Evolutionary conservation across 306 rosid genomes (phyloP).

Genomic region (Aeschynomene evenia): DNA sequence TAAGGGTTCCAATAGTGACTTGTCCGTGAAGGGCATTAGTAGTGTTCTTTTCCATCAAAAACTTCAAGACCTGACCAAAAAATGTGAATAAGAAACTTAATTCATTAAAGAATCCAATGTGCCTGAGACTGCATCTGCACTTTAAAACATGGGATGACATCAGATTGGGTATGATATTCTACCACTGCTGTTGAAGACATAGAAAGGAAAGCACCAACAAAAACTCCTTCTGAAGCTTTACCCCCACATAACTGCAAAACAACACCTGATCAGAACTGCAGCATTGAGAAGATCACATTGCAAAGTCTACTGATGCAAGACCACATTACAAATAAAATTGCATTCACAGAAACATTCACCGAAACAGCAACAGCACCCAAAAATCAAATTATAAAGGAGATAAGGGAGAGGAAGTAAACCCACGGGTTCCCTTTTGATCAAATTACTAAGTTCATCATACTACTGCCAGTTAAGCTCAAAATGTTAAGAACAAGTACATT

Average conservation of each 20-base stretch:
- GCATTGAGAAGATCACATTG: slow-evolving; percentile 33
- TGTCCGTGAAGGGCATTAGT: slow-evolving; percentile 87
- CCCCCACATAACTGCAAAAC: slow-evolving; percentile 94
- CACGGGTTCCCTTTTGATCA: background rate
- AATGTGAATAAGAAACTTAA: slow-evolving; percentile 21
- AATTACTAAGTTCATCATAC: slow-evolving; percentile 20
- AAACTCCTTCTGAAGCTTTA: slow-evolving; percentile 88
- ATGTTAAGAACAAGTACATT: slow-evolving; percentile 10
- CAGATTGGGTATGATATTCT: slow-evolving; percentile 31
- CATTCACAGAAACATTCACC: slow-evolving; percentile 8
- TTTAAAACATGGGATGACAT: background rate
- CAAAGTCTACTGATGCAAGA: slow-evolving; percentile 27
- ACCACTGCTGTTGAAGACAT: slow-evolving; percentile 99
- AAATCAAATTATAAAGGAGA: slow-evolving; percentile 15
- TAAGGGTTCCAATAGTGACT: slow-evolving; percentile 89
- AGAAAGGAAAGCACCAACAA: slow-evolving; percentile 86
- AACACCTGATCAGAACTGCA: slow-evolving; percentile 33
- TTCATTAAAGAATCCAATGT: background rate
- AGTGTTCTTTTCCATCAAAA: slow-evolving; percentile 88
- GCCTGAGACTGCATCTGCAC: slow-evolving; percentile 14
- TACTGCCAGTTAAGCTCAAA: slow-evolving; percentile 12
- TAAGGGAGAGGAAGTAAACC: slow-evolving; percentile 11
- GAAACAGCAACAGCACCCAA: slow-evolving; percentile 12
- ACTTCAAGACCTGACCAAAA: slow-evolving; percentile 72
- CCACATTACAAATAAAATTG: slow-evolving; percentile 14